A percentile compares a stretch with the other conserved stretches of the same genome.
phyloP scores from a whole-genome alignment of 139 green algal species.

The Haematococcus lacustris region DNA sequence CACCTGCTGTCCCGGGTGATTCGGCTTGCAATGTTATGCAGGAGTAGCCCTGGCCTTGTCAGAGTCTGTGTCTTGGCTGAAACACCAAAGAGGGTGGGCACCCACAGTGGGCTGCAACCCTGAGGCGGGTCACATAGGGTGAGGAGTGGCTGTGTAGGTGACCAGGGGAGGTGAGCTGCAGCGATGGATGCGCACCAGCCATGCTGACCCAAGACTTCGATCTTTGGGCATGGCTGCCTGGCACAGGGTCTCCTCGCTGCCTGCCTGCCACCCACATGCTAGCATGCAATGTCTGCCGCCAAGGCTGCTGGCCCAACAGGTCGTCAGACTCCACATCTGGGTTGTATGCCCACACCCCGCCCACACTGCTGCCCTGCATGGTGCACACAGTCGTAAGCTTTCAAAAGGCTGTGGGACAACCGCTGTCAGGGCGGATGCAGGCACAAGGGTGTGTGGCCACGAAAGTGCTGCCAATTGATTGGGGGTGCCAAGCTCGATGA shows the following conservation, averaged over 20 bases:
- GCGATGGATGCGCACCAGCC: background rate
- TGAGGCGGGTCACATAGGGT: no score
- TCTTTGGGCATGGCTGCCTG: background rate
- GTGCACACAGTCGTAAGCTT: background rate
- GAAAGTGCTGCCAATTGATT: no score
- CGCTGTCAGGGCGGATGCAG: background rate
- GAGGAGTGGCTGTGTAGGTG: no score
- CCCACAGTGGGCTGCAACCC: no score
- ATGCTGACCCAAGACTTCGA: background rate
- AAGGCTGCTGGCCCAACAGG: conserved; percentile 16
- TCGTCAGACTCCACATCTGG: conserved; percentile 24
- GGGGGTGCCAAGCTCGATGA: background rate
- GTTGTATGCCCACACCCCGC: conserved; percentile 60
- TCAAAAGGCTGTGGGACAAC: background rate
- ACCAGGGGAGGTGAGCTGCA: no score
- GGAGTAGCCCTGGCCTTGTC: no score
- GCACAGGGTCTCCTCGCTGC: background rate
- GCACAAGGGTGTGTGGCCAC: background rate
- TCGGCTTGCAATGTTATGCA: no score
- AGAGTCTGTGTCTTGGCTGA: no score
- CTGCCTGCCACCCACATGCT: background rate
- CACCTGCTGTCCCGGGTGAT: no score
- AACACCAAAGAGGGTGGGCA: no score
- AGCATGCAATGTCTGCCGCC: background rate
- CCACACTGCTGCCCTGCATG: conserved; percentile 15